phyloP scores from a whole-genome alignment of 1,284 basidiomycete species.

The Tilletia horrida region DNA sequence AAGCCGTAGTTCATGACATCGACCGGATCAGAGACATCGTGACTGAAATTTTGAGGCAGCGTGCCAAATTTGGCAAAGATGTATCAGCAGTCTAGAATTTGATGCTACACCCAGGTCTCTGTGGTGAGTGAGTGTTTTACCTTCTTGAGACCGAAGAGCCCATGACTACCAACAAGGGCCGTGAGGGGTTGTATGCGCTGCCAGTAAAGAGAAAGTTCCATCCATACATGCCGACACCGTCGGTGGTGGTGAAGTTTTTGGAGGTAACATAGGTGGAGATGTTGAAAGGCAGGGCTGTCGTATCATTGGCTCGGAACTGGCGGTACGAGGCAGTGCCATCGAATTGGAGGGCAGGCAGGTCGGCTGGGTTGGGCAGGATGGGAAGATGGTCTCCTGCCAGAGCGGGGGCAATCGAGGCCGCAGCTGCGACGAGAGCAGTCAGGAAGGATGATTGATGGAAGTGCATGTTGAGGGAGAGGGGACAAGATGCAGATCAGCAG shows the following conservation, averaged over 20 bases:
- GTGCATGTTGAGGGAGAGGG: too few species aligned
- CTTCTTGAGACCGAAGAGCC: not conserved
- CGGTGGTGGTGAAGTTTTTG: not conserved
- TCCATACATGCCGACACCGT: slow-evolving; percentile 10
- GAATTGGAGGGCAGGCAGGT: not conserved
- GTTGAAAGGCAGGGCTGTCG: not conserved
- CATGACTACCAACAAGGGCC: not conserved
- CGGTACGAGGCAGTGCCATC: not conserved
- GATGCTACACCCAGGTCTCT: too few species aligned
- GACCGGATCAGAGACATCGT: too few species aligned
- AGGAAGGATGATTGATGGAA: too few species aligned
- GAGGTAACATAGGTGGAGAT: not conserved
- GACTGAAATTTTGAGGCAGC: too few species aligned
- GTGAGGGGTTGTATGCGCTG: not conserved
- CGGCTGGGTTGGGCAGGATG: not conserved
- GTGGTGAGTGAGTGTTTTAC: too few species aligned
- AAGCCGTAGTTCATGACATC: too few species aligned
- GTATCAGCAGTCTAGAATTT: too few species aligned
- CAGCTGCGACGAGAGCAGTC: too few species aligned
- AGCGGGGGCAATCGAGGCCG: too few species aligned
- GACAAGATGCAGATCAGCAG: too few species aligned
- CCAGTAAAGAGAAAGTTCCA: not conserved
- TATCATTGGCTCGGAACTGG: not conserved
- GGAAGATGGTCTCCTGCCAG: not conserved
- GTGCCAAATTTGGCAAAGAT: too few species aligned